Evolutionary conservation across 2,329 filamentous ascomycete species (phyloP).

Genomic region (Fusarium irregulare): DNA sequence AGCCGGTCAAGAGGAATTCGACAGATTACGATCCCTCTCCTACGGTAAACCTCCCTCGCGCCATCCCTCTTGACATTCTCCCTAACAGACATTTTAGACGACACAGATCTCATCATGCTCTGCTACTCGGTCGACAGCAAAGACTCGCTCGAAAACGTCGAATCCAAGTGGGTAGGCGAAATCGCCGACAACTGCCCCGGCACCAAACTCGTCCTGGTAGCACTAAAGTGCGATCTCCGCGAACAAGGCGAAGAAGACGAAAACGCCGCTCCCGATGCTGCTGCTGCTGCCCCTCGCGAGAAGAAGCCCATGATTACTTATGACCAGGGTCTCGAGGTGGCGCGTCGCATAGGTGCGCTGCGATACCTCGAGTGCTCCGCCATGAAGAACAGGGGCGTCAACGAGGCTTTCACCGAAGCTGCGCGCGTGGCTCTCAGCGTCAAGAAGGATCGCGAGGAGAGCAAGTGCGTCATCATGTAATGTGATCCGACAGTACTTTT

Average conservation of each 20-base stretch:
- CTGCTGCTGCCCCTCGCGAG: slow-evolving; percentile 58
- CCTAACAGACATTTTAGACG: slow-evolving; percentile 58
- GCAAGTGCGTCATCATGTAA: slow-evolving; percentile 72
- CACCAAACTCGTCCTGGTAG: slow-evolving; percentile 93
- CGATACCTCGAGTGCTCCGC: slow-evolving; percentile 98
- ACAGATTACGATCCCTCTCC: slow-evolving; percentile 91
- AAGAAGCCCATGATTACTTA: slow-evolving; percentile 86
- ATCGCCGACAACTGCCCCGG: slow-evolving; percentile 98
- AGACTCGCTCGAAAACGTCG: slow-evolving; percentile 97
- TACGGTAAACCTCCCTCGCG: slow-evolving; percentile 70
- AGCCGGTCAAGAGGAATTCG: slow-evolving; percentile 98
- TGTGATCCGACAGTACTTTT: background rate
- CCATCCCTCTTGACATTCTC: background rate
- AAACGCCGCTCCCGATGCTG: slow-evolving; percentile 52
- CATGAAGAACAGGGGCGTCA: slow-evolving; percentile 97
- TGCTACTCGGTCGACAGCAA: slow-evolving; percentile 98
- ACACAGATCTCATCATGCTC: slow-evolving; percentile 98
- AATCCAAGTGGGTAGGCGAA: slow-evolving; percentile 98
- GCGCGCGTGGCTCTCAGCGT: slow-evolving; percentile 89
- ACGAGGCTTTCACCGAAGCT: slow-evolving; percentile 98
- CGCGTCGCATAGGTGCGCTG: slow-evolving; percentile 89
- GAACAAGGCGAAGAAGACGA: slow-evolving; percentile 81
- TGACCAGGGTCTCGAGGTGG: slow-evolving; percentile 90
- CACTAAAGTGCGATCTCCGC: slow-evolving; percentile 94
- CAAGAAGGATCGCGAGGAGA: slow-evolving; percentile 72